A percentile compares a stretch with the other conserved stretches of the same genome.
Conservation (phyloP, 495 filamentous ascomycete species). For the Ascobolus immersus region DNA sequence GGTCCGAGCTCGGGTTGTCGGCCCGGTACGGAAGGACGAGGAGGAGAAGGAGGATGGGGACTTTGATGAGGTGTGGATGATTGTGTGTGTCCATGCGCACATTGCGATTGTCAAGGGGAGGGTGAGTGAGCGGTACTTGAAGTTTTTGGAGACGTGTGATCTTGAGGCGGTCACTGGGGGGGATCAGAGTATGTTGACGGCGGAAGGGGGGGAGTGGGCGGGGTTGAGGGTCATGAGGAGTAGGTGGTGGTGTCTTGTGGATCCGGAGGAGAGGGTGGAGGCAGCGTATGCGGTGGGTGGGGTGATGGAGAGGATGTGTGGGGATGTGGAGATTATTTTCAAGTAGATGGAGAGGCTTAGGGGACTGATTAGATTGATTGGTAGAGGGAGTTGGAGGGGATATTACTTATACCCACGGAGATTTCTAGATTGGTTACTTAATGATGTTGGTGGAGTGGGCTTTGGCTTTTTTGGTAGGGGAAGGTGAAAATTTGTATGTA, state of each 20-base stretch:
- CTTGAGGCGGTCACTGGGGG: conserved; percentile 8
- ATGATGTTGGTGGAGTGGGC: too few relatives aligned
- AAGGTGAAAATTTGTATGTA: too few relatives aligned
- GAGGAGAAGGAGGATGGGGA: conserved; percentile 13
- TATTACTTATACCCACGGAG: too few relatives aligned
- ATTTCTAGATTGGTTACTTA: too few relatives aligned
- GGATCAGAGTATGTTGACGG: conserved; percentile 11
- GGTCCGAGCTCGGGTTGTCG: too few relatives aligned
- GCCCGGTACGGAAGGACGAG: conserved; percentile 8
- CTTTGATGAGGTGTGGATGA: conserved; percentile 12
- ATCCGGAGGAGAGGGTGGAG: conserved; percentile 12
- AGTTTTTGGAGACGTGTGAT: conserved; percentile 14
- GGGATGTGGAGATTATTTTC: too few relatives aligned
- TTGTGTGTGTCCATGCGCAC: conserved; percentile 11
- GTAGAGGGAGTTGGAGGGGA: too few relatives aligned
- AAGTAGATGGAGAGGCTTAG: too few relatives aligned
- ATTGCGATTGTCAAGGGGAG: conserved; percentile 10
- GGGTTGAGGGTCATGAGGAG: conserved; percentile 12
- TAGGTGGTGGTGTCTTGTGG: conserved; percentile 11
- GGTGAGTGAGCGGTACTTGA: conserved; percentile 12
- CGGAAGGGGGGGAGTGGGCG: conserved; percentile 9
- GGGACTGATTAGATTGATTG: too few relatives aligned
- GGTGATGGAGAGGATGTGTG: too few relatives aligned
- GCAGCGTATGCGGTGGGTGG: conserved; percentile 9
- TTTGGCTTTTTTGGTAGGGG: too few relatives aligned